Conservation (phyloP, 2,329 filamentous ascomycete species). For the Sclerotinia sclerotiorum region DNA sequence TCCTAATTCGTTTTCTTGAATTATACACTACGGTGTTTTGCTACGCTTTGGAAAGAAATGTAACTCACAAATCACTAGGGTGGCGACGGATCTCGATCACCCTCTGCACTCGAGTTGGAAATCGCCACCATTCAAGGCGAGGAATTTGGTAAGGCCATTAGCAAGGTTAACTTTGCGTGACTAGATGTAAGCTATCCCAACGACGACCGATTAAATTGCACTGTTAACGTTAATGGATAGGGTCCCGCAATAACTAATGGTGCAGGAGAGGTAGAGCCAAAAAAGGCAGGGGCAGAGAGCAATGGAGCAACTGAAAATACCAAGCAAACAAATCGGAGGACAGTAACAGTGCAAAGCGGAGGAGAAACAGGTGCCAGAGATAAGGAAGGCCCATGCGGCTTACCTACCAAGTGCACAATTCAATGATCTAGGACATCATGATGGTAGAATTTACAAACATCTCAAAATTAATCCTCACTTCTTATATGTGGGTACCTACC, state of each 20-base stretch:
- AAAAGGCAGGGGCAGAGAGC: conserved; percentile 36
- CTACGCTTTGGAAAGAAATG: not conserved
- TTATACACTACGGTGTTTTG: not conserved
- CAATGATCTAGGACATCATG: conserved; percentile 37
- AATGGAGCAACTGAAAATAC: conserved; percentile 29
- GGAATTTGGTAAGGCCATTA: conserved; percentile 74
- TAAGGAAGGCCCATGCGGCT: conserved; percentile 71
- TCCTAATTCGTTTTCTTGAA: not conserved
- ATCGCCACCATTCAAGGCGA: conserved; percentile 82
- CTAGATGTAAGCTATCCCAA: conserved; percentile 54
- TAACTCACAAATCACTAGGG: conserved; percentile 42
- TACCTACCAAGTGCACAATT: conserved; percentile 73
- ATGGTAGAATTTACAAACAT: not conserved
- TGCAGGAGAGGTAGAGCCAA: conserved; percentile 24
- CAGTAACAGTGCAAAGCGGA: conserved; percentile 38
- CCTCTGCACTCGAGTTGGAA: conserved; percentile 70
- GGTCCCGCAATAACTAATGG: conserved; percentile 44
- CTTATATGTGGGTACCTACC: not conserved
- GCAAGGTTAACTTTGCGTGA: conserved; percentile 73
- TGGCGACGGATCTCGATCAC: conserved; percentile 80
- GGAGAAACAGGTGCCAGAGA: conserved; percentile 41
- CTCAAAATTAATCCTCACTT: not conserved
- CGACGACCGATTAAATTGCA: not conserved
- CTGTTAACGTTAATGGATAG: not conserved
- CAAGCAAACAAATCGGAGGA: conserved; percentile 29